Conservation (phyloP, 1,284 basidiomycete genomes). For the Puccinia hordei region DNA sequence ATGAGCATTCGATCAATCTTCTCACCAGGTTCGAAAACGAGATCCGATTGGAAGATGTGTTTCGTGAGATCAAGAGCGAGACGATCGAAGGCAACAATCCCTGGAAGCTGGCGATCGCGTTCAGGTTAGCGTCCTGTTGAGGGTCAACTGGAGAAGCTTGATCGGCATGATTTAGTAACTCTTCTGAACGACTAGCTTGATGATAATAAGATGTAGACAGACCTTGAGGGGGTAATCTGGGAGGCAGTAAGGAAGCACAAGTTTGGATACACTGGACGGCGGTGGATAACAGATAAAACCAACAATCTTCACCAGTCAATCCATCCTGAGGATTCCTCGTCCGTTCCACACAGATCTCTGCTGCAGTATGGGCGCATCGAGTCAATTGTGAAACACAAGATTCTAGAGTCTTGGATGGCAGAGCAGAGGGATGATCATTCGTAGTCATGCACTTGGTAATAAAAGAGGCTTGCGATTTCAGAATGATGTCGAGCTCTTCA, state of each 20-base stretch:
- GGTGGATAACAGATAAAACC: constrained; percentile 80
- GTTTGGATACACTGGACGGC: constrained; percentile 78
- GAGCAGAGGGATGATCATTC: background rate
- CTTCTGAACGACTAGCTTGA: constrained; percentile 3
- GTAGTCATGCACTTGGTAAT: constrained; percentile 61
- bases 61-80: constrained; percentile 72
- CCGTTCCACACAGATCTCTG: constrained; percentile 54
- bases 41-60: constrained; percentile 75
- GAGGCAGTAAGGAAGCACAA: constrained; percentile 62
- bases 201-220: no score
- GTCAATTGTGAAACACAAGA: constrained; percentile 57
- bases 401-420: background rate
- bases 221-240: background rate
- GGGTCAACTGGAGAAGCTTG: background rate
- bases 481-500: constrained; percentile 68
- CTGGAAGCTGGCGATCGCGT: constrained; percentile 67
- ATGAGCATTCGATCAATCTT: constrained; percentile 70
- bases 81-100: constrained; percentile 82
- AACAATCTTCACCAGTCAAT: constrained; percentile 77
- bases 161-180: background rate
- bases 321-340: constrained; percentile 38
- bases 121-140: constrained; percentile 53
- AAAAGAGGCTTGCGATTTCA: constrained; percentile 62
- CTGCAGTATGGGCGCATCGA: constrained; percentile 48
- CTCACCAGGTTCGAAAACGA: constrained; percentile 91